These are phyloP conservation scores for Pseudopithomyces maydicus DNA, from an alignment of 2,329 filamentous ascomycete species.

Conservation along the genomic window DNA sequence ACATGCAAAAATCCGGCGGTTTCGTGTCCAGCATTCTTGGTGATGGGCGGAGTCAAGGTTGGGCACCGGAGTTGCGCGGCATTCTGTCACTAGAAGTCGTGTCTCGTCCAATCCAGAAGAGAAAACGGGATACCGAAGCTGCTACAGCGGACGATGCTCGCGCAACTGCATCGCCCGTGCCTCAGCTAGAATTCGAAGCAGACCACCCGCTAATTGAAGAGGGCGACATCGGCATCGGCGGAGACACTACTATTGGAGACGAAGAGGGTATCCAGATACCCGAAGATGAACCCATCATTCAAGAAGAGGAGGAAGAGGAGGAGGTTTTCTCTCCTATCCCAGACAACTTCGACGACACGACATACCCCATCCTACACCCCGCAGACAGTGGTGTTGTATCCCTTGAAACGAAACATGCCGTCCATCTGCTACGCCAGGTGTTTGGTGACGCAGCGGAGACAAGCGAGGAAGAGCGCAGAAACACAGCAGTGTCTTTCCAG, in stretches of 20 bases:
- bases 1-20: constrained; percentile 87
- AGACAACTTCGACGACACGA: constrained; percentile 78
- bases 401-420: constrained; percentile 90
- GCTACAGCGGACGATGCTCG: constrained; percentile 67
- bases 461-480: constrained; percentile 72
- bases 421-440: constrained; percentile 87
- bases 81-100: constrained; percentile 87
- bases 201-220: constrained; percentile 54
- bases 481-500: constrained; percentile 83
- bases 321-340: constrained; percentile 43
- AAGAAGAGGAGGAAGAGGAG: constrained; percentile 41
- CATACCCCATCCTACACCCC: constrained; percentile 75
- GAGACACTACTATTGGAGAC: constrained; percentile 29
- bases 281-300: constrained; percentile 30
- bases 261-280: constrained; percentile 35
- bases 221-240: constrained; percentile 50
- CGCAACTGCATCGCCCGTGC: constrained; percentile 62
- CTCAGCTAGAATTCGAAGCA: constrained; percentile 65
- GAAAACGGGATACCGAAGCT: constrained; percentile 88
- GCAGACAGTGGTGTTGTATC: constrained; percentile 86
- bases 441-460: constrained; percentile 77
- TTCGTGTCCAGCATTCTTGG: constrained; percentile 89
- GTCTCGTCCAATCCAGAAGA: constrained; percentile 79
- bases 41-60: constrained; percentile 75
- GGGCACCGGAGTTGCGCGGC: constrained; percentile 92